A percentile compares a stretch with the other conserved stretches of the same genome.
These are phyloP conservation scores for Lachnellula hyalina DNA, from an alignment of 2,329 filamentous ascomycete genomes.

Conservation along the genomic window DNA sequence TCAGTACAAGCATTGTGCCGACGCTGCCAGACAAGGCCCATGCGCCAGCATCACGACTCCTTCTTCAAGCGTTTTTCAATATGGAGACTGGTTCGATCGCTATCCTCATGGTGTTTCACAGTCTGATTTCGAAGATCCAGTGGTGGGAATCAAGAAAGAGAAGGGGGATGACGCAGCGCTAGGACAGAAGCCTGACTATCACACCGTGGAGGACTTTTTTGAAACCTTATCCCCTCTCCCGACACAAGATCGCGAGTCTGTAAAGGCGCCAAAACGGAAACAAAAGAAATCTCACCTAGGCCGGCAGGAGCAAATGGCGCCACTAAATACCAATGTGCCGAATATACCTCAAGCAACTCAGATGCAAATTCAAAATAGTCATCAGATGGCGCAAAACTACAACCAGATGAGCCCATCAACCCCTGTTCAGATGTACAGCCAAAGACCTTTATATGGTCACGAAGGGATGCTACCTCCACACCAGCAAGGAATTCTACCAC, in stretches of 20 bases:
- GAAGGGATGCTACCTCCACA: conserved; percentile 50
- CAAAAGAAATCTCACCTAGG: conserved; percentile 33
- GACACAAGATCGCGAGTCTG: conserved; percentile 26
- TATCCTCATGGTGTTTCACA: conserved; percentile 90
- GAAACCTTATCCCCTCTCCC: conserved; percentile 66
- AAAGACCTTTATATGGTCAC: conserved; percentile 33
- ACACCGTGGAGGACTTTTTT: conserved; percentile 93
- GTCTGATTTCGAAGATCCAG: conserved; percentile 75
- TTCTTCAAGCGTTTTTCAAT: conserved; percentile 72
- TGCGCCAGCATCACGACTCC: conserved; percentile 40
- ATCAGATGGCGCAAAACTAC: conserved; percentile 19
- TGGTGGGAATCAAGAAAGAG: conserved; percentile 62
- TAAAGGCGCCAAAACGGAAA: conserved; percentile 33
- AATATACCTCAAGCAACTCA: conserved; percentile 15
- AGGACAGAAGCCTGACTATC: conserved; percentile 82
- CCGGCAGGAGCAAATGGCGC: conserved; percentile 18
- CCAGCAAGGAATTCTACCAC: conserved; percentile 51
- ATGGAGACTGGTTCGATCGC: conserved; percentile 94
- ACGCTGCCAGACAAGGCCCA: conserved; percentile 68
- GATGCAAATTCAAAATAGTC: conserved; percentile 20
- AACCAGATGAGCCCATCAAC: conserved; percentile 28
- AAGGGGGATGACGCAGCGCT: conserved; percentile 82
- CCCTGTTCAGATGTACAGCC: conserved; percentile 25
- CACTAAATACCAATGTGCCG: conserved; percentile 23
- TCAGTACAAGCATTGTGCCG: conserved; percentile 78